Evolutionary conservation across 768 basidiomycete genomes (phyloP).

Genomic region (Tricholomella constricta): DNA sequence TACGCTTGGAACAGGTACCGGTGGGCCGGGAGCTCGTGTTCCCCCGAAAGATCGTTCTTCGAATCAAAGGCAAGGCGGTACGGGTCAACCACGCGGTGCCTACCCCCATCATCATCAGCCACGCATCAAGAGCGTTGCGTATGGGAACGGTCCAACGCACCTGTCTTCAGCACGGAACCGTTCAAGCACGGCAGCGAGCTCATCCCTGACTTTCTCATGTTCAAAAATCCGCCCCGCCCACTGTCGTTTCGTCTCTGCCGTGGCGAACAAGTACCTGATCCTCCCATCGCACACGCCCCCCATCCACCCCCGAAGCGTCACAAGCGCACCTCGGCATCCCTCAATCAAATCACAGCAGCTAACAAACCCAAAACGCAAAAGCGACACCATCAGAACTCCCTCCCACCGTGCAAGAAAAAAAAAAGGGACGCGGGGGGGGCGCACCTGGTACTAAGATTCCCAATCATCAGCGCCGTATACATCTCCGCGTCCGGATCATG

Average conservation of each 20-base stretch:
- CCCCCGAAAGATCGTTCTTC: slow-evolving; percentile 13
- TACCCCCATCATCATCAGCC: slow-evolving; percentile 14
- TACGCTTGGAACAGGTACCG: slow-evolving; percentile 75
- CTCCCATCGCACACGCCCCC: slow-evolving; percentile 35
- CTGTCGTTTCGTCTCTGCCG: slow-evolving; percentile 28
- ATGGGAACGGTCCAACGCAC: slow-evolving; percentile 31
- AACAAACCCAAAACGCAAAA: not conserved
- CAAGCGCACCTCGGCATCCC: slow-evolving; percentile 41
- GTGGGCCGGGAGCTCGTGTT: slow-evolving; percentile 57
- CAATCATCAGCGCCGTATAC: slow-evolving; percentile 43
- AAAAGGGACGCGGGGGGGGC: not conserved
- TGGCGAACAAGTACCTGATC: slow-evolving; percentile 37
- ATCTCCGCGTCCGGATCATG: slow-evolving; percentile 48
- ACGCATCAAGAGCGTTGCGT: not conserved
- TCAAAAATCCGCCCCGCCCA: slow-evolving; percentile 37
- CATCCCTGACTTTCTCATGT: slow-evolving; percentile 37
- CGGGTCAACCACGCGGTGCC: slow-evolving; percentile 58
- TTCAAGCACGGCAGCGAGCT: slow-evolving; percentile 40
- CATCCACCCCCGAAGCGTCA: slow-evolving; percentile 53
- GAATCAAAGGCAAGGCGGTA: slow-evolving; percentile 55
- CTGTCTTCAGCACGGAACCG: slow-evolving; percentile 52
- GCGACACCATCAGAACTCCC: too few species aligned
- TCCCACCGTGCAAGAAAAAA: not conserved
- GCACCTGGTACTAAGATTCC: slow-evolving; percentile 48
- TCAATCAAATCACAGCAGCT: slow-evolving; percentile 57